Evolutionary conservation across 2,329 filamentous ascomycete genomes (phyloP), one percentile per base, ranked within the genome.

Genomic region (Biscogniauxia sp.): DNA sequence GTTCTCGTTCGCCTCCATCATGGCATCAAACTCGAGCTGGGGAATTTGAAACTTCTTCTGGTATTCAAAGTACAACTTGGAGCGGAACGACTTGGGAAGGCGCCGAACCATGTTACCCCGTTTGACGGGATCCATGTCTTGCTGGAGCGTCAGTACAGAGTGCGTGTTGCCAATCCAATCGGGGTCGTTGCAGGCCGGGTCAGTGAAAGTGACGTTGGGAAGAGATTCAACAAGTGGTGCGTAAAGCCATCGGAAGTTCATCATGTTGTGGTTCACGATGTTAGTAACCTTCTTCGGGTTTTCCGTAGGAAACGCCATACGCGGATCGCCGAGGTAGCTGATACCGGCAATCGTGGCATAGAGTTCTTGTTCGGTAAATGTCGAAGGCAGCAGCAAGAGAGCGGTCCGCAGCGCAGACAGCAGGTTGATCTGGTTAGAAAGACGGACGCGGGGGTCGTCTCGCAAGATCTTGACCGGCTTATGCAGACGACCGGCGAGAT

Each of bases 21-120:
- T 93, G 70, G 86, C 84, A 70, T 91, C 82, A 74, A 97, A 99
- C 58, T 97, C 92, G 4, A 85, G 84, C 17, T 88, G 87, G 0
- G 94, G 92, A 51, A 99, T 95, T 59, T 85, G 84, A 70, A 93
- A 96, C 71, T 96, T 94, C 73, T 89, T 88, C 75, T 97, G 93
- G 75, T 97, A 99, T 70, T 93, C 88, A 75, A 97, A 97, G 78
- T 99, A 99, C 0, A 99, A 80, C 61, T 92, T 93, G 57, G 90
- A 86, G 45, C 95, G 87, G 82, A 99, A 98, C 5, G 88, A 83
- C 69, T 90, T 89, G 3, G 95, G 95, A 11, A 99, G 80, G 13
- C 95, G 89, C 5, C 95, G 88, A 9, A 99, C 94, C 92, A 99
- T 99, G 76, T 99, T 99, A 19, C 91, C 92, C 60, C 95, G 88